Evolutionary conservation across 306 rosid species (phyloP).

Genomic region (Delonix regia): DNA sequence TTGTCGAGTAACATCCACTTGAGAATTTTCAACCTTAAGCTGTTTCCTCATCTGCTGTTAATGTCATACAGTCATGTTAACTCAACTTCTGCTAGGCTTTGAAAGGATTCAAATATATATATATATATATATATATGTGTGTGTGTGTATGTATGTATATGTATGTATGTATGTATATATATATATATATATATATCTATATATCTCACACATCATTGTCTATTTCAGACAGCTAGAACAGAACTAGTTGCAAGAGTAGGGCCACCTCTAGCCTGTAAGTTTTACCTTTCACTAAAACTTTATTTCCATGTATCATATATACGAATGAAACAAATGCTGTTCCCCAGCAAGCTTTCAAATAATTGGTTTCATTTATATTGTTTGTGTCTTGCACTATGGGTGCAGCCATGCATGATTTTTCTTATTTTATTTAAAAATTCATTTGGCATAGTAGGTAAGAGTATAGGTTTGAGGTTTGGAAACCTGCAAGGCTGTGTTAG

Average conservation of each 20-base stretch:
- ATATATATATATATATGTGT: no score
- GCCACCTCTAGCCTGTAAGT: constrained; percentile 65
- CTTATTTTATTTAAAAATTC: background rate
- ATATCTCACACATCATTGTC: constrained; percentile 45
- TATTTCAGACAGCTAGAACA: constrained; percentile 53
- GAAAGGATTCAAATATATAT: constrained; percentile 14
- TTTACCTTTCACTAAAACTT: constrained; percentile 45
- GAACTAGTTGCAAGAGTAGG: constrained; percentile 56
- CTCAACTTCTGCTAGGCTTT: constrained; percentile 34
- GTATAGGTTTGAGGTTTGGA: constrained; percentile 36
- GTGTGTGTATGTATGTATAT: no score
- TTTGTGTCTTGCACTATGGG: constrained; percentile 21
- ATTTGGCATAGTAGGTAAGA: background rate
- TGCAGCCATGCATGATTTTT: background rate
- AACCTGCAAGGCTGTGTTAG: no score
- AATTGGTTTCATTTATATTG: background rate
- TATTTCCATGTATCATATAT: constrained; percentile 44
- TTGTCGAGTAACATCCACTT: constrained; percentile 31
- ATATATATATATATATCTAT: no score
- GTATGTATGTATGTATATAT: no score
- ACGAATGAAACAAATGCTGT: constrained; percentile 33
- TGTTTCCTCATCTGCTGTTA: constrained; percentile 22
- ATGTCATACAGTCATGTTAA: constrained; percentile 41
- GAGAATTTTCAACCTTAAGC: constrained; percentile 42
- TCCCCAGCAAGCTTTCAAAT: constrained; percentile 39